phyloP scores from a whole-genome alignment of 331 rosid genomes.

The Spiraea crenata region DNA sequence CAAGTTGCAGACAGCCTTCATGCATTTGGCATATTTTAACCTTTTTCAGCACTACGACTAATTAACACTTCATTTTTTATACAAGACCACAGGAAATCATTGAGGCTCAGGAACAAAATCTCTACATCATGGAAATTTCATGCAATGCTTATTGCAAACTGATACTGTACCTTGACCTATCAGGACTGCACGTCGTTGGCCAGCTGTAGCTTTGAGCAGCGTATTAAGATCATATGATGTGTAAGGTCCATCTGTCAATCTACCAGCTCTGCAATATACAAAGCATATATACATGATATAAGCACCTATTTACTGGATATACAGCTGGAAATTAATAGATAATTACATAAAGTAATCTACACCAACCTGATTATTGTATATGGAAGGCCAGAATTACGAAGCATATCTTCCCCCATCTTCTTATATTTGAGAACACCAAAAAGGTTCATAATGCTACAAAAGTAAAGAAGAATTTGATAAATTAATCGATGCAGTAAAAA shows the following conservation, averaged over 20 bases:
- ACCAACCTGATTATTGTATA: conserved; percentile 86
- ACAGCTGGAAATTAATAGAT: neutral
- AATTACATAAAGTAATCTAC: conserved; percentile 2
- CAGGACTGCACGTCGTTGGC: conserved; percentile 80
- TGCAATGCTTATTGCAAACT: neutral
- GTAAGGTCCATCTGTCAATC: conserved; percentile 98
- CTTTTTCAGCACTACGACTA: neutral
- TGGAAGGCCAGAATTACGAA: conserved; percentile 75
- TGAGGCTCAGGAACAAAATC: neutral
- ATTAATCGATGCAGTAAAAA: conserved; percentile 3
- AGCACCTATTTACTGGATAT: conserved; percentile 16
- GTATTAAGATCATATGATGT: conserved; percentile 96
- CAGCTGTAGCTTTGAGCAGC: conserved; percentile 87
- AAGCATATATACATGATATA: conserved; percentile 9
- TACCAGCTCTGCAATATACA: conserved; percentile 65
- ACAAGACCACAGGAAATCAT: neutral
- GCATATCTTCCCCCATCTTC: conserved; percentile 93
- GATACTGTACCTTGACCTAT: conserved; percentile 72
- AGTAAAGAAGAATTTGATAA: conserved; percentile 1
- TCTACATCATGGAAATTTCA: neutral
- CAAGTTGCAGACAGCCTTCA: neutral
- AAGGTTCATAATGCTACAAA: conserved; percentile 77
- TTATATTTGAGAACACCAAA: conserved; percentile 93
- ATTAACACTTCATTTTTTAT: neutral
- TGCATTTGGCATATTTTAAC: neutral